Conservation (phyloP, 352 stramenopile species). For the Phytophthora syringae region DNA sequence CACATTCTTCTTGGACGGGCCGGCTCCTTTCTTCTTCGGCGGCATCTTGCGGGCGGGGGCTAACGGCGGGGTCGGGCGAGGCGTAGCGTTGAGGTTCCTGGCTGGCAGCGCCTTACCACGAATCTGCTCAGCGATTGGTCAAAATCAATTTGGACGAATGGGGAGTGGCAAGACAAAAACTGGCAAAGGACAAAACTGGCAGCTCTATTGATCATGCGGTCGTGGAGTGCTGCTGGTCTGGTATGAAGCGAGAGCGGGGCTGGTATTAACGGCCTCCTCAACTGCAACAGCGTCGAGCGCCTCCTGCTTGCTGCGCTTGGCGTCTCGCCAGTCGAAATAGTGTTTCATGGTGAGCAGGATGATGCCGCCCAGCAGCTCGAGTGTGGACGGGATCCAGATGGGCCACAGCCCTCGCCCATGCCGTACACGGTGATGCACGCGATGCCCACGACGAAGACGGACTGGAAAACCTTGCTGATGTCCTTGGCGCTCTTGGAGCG, state of each 20-base stretch:
- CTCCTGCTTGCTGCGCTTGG: conserved; percentile 18
- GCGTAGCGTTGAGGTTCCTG: conserved; percentile 30
- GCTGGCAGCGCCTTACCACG: conserved; percentile 30
- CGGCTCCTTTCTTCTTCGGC: conserved; percentile 70
- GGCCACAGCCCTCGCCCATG: conserved; percentile 55
- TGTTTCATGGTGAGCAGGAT: conserved; percentile 56
- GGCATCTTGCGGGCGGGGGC: conserved; percentile 56
- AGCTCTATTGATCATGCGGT: neutral
- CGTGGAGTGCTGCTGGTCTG: conserved; percentile 10
- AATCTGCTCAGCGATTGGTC: conserved; percentile 12
- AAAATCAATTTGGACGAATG: conserved; percentile 26
- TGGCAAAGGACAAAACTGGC: too few species aligned
- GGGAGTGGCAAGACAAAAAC: too few species aligned
- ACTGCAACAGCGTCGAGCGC: neutral
- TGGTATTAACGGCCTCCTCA: conserved; percentile 10
- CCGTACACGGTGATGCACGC: conserved; percentile 54
- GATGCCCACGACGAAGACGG: conserved; percentile 53
- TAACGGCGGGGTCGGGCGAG: neutral
- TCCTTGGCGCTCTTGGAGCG: conserved; percentile 60
- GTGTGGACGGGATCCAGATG: conserved; percentile 61
- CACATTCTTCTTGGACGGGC: conserved; percentile 85
- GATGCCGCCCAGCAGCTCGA: conserved; percentile 50
- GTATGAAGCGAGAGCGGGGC: neutral
- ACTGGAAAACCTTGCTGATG: conserved; percentile 60
- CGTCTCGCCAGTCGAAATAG: conserved; percentile 44